phyloP scores from a whole-genome alignment of 2,329 filamentous ascomycete species.

The Metarhizium sp. region DNA sequence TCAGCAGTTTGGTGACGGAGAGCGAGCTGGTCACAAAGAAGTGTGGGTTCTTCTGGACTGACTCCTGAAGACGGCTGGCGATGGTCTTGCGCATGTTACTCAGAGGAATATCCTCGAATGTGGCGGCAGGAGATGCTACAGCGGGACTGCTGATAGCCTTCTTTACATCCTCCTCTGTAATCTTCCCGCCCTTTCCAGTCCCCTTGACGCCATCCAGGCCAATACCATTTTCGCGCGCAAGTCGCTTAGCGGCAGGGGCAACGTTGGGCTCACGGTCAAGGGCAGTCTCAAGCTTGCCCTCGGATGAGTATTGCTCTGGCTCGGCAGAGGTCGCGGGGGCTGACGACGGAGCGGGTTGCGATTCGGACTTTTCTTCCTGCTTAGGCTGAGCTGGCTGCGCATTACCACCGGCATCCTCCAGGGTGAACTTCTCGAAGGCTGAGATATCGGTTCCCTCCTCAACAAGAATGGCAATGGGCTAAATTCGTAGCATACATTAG shows the following conservation, averaged over 20 bases:
- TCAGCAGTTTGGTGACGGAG: slow-evolving; percentile 90
- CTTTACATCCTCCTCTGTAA: slow-evolving; percentile 89
- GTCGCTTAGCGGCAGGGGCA: slow-evolving; percentile 63
- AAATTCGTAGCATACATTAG: slow-evolving; percentile 4
- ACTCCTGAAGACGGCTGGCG: slow-evolving; percentile 79
- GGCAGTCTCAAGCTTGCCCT: slow-evolving; percentile 70
- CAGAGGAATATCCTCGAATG: slow-evolving; percentile 76
- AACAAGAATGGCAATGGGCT: slow-evolving; percentile 95
- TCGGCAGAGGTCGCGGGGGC: slow-evolving; percentile 33
- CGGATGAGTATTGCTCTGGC: slow-evolving; percentile 63
- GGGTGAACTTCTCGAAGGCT: slow-evolving; percentile 79
- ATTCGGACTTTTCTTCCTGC: slow-evolving; percentile 55
- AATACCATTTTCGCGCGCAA: slow-evolving; percentile 79
- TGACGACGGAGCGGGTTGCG: slow-evolving; percentile 45
- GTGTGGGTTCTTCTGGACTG: slow-evolving; percentile 88
- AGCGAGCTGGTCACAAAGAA: slow-evolving; percentile 91
- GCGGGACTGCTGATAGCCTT: slow-evolving; percentile 59
- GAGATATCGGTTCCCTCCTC: slow-evolving; percentile 83
- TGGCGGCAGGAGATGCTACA: slow-evolving; percentile 47
- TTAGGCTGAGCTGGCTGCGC: slow-evolving; percentile 55
- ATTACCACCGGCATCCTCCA: slow-evolving; percentile 86
- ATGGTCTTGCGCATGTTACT: slow-evolving; percentile 98
- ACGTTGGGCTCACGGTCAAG: slow-evolving; percentile 75
- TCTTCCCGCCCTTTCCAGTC: slow-evolving; percentile 72
- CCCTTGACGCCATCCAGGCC: slow-evolving; percentile 74